These are phyloP conservation scores for Musa acuminata DNA, from an alignment of 176 grass and related monocot species.

Conservation along the genomic window DNA sequence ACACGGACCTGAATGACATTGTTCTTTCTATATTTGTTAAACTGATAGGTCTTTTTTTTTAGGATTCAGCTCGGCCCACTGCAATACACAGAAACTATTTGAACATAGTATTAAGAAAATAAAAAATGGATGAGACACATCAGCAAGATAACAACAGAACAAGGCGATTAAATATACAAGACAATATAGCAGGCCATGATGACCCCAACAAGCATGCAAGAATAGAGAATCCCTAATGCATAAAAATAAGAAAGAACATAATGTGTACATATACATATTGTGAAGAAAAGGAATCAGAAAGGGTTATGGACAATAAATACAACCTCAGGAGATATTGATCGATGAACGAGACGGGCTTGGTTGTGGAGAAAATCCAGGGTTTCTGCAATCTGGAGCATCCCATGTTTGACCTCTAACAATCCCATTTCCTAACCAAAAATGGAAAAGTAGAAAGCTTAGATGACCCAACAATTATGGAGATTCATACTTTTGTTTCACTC, in stretches of 20 bases:
- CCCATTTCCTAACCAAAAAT: conserved; percentile 71
- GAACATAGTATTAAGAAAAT: too few relatives aligned
- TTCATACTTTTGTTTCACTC: too few relatives aligned
- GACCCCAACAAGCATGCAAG: background rate
- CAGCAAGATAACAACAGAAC: too few relatives aligned
- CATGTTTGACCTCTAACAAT: conserved; percentile 92
- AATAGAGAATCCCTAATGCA: background rate
- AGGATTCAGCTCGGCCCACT: too few relatives aligned
- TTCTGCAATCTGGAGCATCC: conserved; percentile 87
- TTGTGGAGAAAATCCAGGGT: conserved; percentile 98
- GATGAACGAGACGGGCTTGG: conserved; percentile 89
- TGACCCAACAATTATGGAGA: background rate
- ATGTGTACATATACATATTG: background rate
- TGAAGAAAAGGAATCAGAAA: background rate
- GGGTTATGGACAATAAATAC: background rate
- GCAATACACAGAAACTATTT: too few relatives aligned
- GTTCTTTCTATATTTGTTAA: too few relatives aligned
- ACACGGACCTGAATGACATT: too few relatives aligned
- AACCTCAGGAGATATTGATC: conserved; percentile 96
- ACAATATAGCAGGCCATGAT: background rate
- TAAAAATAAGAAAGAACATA: conserved; percentile 1
- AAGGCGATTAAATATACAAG: background rate
- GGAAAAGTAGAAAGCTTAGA: background rate
- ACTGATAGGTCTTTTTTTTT: too few relatives aligned
- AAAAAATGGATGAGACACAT: too few relatives aligned